These are phyloP conservation scores for Cafeteria roenbergensis DNA, from an alignment of 108 stramenopile species.

Conservation along the genomic window DNA sequence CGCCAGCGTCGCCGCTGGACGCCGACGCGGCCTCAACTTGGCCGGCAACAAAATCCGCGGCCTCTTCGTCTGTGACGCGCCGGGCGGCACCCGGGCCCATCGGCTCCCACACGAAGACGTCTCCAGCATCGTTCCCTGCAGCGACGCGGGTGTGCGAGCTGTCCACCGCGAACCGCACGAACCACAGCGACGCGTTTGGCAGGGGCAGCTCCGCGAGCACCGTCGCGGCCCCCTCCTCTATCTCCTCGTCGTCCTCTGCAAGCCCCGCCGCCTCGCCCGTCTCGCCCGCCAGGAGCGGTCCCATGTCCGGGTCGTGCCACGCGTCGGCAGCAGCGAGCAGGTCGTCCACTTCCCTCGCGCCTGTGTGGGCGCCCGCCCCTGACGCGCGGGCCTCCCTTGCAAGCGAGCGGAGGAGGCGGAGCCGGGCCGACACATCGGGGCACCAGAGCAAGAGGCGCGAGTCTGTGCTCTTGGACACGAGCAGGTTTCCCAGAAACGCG, in stretches of 20 bases:
- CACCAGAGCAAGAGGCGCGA: conserved; percentile 60
- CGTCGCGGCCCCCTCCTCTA: not conserved
- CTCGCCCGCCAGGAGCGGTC: not conserved
- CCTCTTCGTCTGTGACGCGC: not conserved
- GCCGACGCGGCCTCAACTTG: not conserved
- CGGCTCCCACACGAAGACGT: conserved; percentile 53
- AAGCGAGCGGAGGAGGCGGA: not conserved
- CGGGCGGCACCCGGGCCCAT: not conserved
- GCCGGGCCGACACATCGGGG: conserved; percentile 27
- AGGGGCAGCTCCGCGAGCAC: conserved; percentile 32
- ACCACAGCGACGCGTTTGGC: conserved; percentile 44
- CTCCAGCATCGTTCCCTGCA: conserved; percentile 51
- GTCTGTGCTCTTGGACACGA: conserved; percentile 57
- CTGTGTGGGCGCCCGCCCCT: not conserved
- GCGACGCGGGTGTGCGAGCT: conserved; percentile 38
- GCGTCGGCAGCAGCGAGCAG: too few species aligned
- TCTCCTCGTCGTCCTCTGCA: conserved; percentile 8
- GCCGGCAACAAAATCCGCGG: too few species aligned
- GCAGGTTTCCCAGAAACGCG: conserved; percentile 56
- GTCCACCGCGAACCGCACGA: conserved; percentile 48
- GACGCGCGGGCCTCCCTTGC: not conserved
- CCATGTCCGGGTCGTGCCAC: not conserved
- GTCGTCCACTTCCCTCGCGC: not conserved
- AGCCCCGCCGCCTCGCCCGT: not conserved
- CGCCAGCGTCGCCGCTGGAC: not conserved